phyloP scores from a whole-genome alignment of 2,329 filamentous ascomycete genomes.

The Seiridium cupressi region DNA sequence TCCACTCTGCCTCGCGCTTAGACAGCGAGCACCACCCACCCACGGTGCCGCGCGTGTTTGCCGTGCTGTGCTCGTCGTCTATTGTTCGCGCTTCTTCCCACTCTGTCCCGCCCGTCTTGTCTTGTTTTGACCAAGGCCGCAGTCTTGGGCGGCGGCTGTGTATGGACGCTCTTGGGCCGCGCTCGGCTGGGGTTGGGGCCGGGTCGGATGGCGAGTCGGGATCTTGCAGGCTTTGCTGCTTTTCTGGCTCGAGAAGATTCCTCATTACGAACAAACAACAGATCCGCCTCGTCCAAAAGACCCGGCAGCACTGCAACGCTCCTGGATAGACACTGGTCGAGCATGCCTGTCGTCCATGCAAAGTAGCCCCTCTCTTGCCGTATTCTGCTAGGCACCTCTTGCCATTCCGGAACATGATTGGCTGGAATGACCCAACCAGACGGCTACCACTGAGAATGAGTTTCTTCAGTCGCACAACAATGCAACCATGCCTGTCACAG shows the following conservation, averaged over 20 bases:
- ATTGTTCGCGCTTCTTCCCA: too few relatives aligned
- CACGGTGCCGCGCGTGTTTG: too few relatives aligned
- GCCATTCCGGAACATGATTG: background rate
- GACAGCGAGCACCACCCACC: too few relatives aligned
- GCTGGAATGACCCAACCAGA: background rate
- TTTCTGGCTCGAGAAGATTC: background rate
- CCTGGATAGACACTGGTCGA: too few relatives aligned
- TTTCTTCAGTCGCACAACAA: constrained; percentile 5
- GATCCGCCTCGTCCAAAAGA: constrained; percentile 9
- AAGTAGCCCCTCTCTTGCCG: constrained; percentile 20
- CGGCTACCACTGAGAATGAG: background rate
- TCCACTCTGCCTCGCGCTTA: too few relatives aligned
- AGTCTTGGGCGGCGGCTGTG: background rate
- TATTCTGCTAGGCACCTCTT: constrained; percentile 11
- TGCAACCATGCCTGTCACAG: constrained; percentile 4
- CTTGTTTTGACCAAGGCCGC: too few relatives aligned
- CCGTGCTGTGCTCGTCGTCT: too few relatives aligned
- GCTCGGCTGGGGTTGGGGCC: constrained; percentile 12
- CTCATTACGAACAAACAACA: constrained; percentile 13
- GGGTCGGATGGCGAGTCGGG: background rate
- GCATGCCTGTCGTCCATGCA: constrained; percentile 9
- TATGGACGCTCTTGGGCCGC: constrained; percentile 10
- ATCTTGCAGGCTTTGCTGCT: background rate
- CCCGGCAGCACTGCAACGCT: too few relatives aligned
- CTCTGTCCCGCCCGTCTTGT: too few relatives aligned